A percentile compares a stretch with the other conserved stretches of the same genome.
Evolutionary conservation across 345 rosid genomes (phyloP).

Genomic region (Brassica nigra): DNA sequence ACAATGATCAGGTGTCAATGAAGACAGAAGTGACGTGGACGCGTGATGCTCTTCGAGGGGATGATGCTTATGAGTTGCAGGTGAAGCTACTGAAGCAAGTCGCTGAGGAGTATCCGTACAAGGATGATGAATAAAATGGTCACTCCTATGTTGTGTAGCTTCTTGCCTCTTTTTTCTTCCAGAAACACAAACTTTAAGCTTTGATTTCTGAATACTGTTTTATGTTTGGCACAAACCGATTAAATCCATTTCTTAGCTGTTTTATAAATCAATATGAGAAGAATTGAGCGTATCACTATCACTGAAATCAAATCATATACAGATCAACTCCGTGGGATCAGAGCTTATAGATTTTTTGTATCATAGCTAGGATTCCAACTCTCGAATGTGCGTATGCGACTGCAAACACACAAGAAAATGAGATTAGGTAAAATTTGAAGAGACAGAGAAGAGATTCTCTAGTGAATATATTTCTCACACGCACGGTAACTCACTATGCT

Average conservation of each 20-base stretch:
- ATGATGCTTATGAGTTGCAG: constrained; percentile 82
- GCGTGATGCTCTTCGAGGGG: constrained; percentile 79
- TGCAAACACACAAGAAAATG: neutral
- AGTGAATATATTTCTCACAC: too few relatives aligned
- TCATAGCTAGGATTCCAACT: neutral
- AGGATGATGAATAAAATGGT: constrained; percentile 72
- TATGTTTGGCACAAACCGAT: constrained; percentile 11
- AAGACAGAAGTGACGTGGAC: constrained; percentile 91
- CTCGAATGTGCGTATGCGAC: neutral
- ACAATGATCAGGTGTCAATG: constrained; percentile 75
- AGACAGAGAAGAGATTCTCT: neutral
- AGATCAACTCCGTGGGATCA: neutral
- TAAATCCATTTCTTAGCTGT: neutral
- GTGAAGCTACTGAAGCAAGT: constrained; percentile 86
- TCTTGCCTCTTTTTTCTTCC: neutral
- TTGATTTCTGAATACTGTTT: neutral
- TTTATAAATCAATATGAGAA: neutral
- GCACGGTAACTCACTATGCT: too few relatives aligned
- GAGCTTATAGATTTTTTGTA: neutral
- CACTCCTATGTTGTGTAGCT: neutral
- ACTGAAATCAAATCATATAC: neutral
- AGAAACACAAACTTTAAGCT: neutral
- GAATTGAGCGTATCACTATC: neutral
- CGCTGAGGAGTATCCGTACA: constrained; percentile 90
- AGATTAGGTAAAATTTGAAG: neutral